Evolutionary conservation across 805 yeast genomes (phyloP).

Genomic region (Dipodascus geniculatus): DNA sequence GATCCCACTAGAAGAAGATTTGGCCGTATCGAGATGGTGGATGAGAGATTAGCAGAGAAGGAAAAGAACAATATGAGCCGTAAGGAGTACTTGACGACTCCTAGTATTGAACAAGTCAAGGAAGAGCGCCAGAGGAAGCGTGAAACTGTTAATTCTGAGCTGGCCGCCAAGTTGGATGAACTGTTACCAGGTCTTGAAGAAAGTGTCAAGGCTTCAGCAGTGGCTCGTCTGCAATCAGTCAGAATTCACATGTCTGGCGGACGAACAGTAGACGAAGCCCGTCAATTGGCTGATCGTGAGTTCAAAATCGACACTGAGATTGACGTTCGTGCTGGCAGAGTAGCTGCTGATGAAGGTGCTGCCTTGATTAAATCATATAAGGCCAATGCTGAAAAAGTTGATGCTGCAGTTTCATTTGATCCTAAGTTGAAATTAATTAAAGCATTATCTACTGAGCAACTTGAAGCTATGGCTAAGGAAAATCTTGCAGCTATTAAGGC

Average conservation of each 20-base stretch:
- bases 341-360: constrained; percentile 25
- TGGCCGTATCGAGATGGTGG: constrained; percentile 49
- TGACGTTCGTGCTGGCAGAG: constrained; percentile 21
- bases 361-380: constrained; percentile 24
- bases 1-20: constrained; percentile 80
- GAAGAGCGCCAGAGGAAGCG: constrained; percentile 34
- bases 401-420: constrained; percentile 38
- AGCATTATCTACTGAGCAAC: constrained; percentile 28
- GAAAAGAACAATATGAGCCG: constrained; percentile 57
- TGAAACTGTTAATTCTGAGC: constrained; percentile 20
- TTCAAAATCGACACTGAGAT: constrained; percentile 28
- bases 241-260: constrained; percentile 51
- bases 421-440: constrained; percentile 30
- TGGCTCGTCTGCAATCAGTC: constrained; percentile 42
- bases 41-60: constrained; percentile 37
- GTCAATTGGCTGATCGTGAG: constrained; percentile 44
- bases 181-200: constrained; percentile 20
- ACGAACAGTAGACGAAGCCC: constrained; percentile 43
- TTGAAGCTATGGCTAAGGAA: constrained; percentile 18
- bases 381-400: constrained; percentile 24
- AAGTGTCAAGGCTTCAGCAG: constrained; percentile 28
- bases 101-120: constrained; percentile 34
- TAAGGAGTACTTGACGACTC: constrained; percentile 50
- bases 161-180: constrained; percentile 24
- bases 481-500: constrained; percentile 13